Percentiles rank a stretch among this genome's conserved stretches.
Evolutionary conservation across 108 stramenopile genomes (phyloP).

Genomic region (Skeletonema costatum): DNA sequence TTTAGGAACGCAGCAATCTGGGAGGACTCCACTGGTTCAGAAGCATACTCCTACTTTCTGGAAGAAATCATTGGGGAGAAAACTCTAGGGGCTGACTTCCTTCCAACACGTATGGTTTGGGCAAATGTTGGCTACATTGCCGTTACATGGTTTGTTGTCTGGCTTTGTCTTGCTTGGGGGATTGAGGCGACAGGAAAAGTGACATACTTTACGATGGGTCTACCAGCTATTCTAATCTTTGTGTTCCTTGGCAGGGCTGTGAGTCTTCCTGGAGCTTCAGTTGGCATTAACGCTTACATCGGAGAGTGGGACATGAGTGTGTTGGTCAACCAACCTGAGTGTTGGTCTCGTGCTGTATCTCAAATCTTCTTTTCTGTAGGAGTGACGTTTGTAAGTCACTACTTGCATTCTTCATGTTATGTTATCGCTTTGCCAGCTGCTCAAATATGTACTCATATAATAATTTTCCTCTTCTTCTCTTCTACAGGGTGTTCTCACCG

Average conservation of each 20-base stretch:
- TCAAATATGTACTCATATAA: too few species aligned
- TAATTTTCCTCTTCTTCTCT: not conserved
- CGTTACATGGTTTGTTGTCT: slow-evolving; percentile 48
- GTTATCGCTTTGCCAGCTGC: too few species aligned
- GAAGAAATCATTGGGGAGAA: slow-evolving; percentile 53
- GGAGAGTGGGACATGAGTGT: slow-evolving; percentile 55
- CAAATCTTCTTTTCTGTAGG: slow-evolving; percentile 64
- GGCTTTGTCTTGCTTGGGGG: slow-evolving; percentile 58
- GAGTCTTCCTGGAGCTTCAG: slow-evolving; percentile 41
- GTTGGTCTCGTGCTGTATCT: slow-evolving; percentile 56
- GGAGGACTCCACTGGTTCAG: slow-evolving; percentile 40
- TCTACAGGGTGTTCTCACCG: slow-evolving; percentile 44
- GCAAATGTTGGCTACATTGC: slow-evolving; percentile 53
- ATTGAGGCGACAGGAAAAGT: slow-evolving; percentile 62
- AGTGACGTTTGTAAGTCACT: slow-evolving; percentile 37
- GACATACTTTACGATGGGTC: slow-evolving; percentile 62
- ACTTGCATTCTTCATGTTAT: too few species aligned
- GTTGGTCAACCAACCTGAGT: slow-evolving; percentile 31
- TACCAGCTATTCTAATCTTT: slow-evolving; percentile 58
- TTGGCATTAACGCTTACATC: slow-evolving; percentile 63
- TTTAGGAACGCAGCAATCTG: slow-evolving; percentile 47
- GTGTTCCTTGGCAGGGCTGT: slow-evolving; percentile 58
- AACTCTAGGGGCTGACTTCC: slow-evolving; percentile 43
- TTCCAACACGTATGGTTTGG: slow-evolving; percentile 56
- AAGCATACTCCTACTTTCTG: slow-evolving; percentile 50